phyloP scores from a whole-genome alignment of 2,329 filamentous ascomycete species.

The Penicillium sp. region DNA sequence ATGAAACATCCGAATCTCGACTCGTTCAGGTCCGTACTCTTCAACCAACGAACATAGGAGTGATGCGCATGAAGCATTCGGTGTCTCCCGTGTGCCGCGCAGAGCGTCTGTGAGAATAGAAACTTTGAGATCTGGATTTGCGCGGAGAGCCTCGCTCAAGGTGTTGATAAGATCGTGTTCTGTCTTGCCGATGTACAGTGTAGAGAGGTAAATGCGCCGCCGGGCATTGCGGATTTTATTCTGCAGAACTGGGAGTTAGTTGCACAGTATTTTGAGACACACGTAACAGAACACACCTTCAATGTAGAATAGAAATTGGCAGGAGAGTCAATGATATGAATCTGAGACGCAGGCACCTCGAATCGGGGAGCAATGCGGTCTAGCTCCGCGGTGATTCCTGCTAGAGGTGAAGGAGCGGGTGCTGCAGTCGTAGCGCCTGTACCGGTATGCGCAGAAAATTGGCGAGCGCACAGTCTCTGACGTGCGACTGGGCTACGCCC shows the following conservation, averaged over 20 bases:
- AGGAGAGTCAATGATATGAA: slow-evolving; percentile 75
- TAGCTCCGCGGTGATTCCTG: slow-evolving; percentile 67
- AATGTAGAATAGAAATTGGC: slow-evolving; percentile 87
- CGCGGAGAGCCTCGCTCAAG: slow-evolving; percentile 68
- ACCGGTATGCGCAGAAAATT: slow-evolving; percentile 36
- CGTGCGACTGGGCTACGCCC: slow-evolving; percentile 30
- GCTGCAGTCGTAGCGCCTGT: slow-evolving; percentile 23
- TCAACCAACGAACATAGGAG: slow-evolving; percentile 77
- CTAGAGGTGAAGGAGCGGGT: slow-evolving; percentile 49
- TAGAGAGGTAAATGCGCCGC: slow-evolving; percentile 84
- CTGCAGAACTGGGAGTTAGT: slow-evolving; percentile 42
- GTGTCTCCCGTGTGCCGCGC: slow-evolving; percentile 85
- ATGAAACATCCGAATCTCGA: slow-evolving; percentile 96
- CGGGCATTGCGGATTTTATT: slow-evolving; percentile 77
- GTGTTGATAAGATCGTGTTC: slow-evolving; percentile 84
- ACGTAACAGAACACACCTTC: slow-evolving; percentile 59
- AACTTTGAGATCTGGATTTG: slow-evolving; percentile 72
- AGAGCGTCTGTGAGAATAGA: slow-evolving; percentile 90
- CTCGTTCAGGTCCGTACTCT: slow-evolving; percentile 78
- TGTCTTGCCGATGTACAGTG: slow-evolving; percentile 90
- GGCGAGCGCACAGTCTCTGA: slow-evolving; percentile 34
- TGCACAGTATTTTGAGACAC: slow-evolving; percentile 1
- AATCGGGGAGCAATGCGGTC: slow-evolving; percentile 91
- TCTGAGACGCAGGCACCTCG: slow-evolving; percentile 74
- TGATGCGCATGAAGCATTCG: slow-evolving; percentile 80